Conservation (phyloP, 1,284 basidiomycete species). For the Singerocomus inundabilis region DNA sequence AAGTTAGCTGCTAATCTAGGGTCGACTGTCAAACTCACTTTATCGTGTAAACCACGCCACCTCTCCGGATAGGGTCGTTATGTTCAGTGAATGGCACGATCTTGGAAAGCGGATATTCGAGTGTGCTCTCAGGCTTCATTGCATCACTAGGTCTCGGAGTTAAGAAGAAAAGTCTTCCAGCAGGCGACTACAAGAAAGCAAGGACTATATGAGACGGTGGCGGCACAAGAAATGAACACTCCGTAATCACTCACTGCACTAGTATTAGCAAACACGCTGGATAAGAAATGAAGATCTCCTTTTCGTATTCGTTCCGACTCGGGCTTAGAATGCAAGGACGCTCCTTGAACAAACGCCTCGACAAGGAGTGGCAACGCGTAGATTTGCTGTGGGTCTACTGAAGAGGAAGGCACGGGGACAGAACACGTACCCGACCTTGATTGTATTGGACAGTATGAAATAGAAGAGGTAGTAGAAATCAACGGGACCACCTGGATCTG, state of each 20-base stretch:
- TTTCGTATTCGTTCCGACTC: slow-evolving; percentile 58
- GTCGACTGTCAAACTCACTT: slow-evolving; percentile 55
- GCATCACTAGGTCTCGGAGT: slow-evolving; percentile 51
- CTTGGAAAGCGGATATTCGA: slow-evolving; percentile 81
- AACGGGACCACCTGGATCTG: slow-evolving; percentile 64
- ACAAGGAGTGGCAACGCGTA: slow-evolving; percentile 74
- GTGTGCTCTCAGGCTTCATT: slow-evolving; percentile 37
- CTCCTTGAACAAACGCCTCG: slow-evolving; percentile 83
- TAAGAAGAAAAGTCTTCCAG: slow-evolving; percentile 71
- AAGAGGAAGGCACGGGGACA: slow-evolving; percentile 61
- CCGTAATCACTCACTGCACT: slow-evolving; percentile 56
- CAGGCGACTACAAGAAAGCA: slow-evolving; percentile 47
- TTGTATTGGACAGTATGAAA: slow-evolving; percentile 65
- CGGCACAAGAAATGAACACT: neutral
- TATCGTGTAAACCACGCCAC: slow-evolving; percentile 82
- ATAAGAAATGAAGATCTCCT: slow-evolving; percentile 82
- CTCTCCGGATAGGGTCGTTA: slow-evolving; percentile 77
- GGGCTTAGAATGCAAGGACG: slow-evolving; percentile 47
- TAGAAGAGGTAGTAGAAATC: slow-evolving; percentile 35
- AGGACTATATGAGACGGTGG: slow-evolving; percentile 1
- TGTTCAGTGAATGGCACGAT: slow-evolving; percentile 88
- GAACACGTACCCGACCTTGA: slow-evolving; percentile 73
- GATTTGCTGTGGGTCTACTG: slow-evolving; percentile 53
- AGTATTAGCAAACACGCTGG: slow-evolving; percentile 90
- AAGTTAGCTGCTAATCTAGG: slow-evolving; percentile 9